A percentile compares a stretch with the other conserved stretches of the same genome.
These are phyloP conservation scores for Sphagnurus paluster DNA, from an alignment of 1,284 basidiomycete species.

Conservation along the genomic window DNA sequence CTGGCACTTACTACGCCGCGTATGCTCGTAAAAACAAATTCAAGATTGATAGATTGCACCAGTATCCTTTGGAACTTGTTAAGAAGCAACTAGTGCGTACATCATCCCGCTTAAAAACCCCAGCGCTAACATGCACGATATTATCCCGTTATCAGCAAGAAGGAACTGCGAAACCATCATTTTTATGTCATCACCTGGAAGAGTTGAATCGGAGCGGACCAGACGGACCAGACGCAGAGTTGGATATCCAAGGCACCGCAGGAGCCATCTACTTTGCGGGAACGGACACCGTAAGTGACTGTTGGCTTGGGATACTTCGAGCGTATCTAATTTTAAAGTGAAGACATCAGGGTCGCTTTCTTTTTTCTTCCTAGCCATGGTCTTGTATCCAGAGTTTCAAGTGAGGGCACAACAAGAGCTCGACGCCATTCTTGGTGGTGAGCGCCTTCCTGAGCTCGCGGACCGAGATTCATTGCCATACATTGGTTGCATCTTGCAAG, in stretches of 20 bases:
- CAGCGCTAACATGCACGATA: too few relatives aligned
- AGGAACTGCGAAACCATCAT: conserved; percentile 15
- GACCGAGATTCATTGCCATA: conserved; percentile 29
- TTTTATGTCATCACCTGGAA: conserved; percentile 13
- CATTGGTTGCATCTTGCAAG: conserved; percentile 28
- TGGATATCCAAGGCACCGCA: conserved; percentile 16
- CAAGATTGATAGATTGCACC: conserved; percentile 10
- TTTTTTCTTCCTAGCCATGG: conserved; percentile 41
- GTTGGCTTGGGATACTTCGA: neutral
- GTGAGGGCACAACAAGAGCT: conserved; percentile 46
- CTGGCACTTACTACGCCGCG: conserved; percentile 23
- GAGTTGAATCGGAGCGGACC: neutral
- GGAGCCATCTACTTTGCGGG: conserved; percentile 16
- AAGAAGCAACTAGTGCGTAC: conserved; percentile 16
- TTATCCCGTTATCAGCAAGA: conserved; percentile 10
- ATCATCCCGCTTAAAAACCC: neutral
- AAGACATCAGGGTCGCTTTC: conserved; percentile 18
- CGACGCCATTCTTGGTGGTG: conserved; percentile 39
- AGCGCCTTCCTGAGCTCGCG: conserved; percentile 40
- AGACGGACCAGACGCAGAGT: neutral
- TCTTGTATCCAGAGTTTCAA: conserved; percentile 43
- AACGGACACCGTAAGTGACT: conserved; percentile 13
- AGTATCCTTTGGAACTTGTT: conserved; percentile 20
- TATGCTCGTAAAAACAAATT: conserved; percentile 8
- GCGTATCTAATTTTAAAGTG: neutral